Percentiles rank a stretch among this genome's conserved stretches.
phyloP scores from a whole-genome alignment of 345 rosid species.

The Cardamine resedifolia region DNA sequence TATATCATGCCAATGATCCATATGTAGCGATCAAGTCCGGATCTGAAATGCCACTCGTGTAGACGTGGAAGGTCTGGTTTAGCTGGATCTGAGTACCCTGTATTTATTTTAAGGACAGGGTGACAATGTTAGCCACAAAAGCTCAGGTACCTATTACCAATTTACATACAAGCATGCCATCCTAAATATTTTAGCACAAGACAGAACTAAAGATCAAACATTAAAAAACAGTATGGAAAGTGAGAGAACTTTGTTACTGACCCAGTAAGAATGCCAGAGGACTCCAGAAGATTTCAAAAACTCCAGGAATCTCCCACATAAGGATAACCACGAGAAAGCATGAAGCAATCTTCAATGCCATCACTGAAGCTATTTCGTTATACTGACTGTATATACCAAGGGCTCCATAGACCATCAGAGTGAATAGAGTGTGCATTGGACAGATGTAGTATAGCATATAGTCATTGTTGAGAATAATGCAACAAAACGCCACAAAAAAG shows the following conservation, averaged over 20 bases:
- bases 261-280: conserved; percentile 75
- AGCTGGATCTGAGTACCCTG: conserved; percentile 92
- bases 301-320: conserved; percentile 94
- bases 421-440: conserved; percentile 98
- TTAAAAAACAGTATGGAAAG: neutral
- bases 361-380: conserved; percentile 84
- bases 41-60: conserved; percentile 97
- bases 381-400: conserved; percentile 77
- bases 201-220: conserved; percentile 1
- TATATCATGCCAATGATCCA: conserved; percentile 95
- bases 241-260: conserved; percentile 36
- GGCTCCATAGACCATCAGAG: conserved; percentile 92
- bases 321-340: conserved; percentile 83
- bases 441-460: conserved; percentile 92
- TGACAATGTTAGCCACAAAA: neutral
- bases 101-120: conserved; percentile 12
- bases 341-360: conserved; percentile 70
- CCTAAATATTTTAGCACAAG: neutral
- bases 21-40: conserved; percentile 95
- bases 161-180: neutral
- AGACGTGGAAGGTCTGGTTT: conserved; percentile 75
- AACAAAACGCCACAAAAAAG: conserved; percentile 82
- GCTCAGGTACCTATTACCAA: neutral
- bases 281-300: conserved; percentile 76
- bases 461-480: conserved; percentile 86